These are phyloP conservation scores for Hansenula anomala DNA, from an alignment of 1,139 yeast genomes.

Conservation along the genomic window DNA sequence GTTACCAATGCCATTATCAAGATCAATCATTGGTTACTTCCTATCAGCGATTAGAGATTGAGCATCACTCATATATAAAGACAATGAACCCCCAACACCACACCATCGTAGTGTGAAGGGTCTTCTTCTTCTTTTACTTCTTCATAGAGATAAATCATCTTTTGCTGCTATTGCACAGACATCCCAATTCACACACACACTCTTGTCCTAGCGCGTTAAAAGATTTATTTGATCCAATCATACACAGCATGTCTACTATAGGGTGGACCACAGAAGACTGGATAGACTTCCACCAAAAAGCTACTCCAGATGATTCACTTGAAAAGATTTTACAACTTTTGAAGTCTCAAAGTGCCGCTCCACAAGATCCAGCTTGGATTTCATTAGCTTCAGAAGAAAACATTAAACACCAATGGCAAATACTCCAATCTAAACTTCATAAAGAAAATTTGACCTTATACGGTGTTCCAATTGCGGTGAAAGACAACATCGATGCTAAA, in stretches of 20 bases:
- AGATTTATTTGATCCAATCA: neutral
- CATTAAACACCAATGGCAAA: constrained; percentile 72
- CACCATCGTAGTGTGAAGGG: too few relatives aligned
- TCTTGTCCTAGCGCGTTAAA: neutral
- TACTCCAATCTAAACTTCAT: constrained; percentile 57
- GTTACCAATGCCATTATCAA: too few relatives aligned
- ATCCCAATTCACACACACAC: neutral
- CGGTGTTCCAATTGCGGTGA: constrained; percentile 93
- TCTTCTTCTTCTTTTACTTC: too few relatives aligned
- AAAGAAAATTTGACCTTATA: constrained; percentile 43
- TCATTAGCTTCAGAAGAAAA: constrained; percentile 59
- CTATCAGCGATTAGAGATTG: neutral
- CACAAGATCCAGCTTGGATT: constrained; percentile 87
- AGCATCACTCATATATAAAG: too few relatives aligned
- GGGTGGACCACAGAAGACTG: constrained; percentile 73
- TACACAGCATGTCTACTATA: constrained; percentile 12
- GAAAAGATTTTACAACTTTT: constrained; percentile 44
- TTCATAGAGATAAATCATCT: too few relatives aligned
- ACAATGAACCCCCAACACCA: too few relatives aligned
- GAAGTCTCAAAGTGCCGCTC: constrained; percentile 38
- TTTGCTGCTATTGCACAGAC: neutral
- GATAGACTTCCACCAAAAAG: constrained; percentile 58
- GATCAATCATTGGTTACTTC: constrained; percentile 1
- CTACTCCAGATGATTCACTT: constrained; percentile 62
- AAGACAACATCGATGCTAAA: constrained; percentile 88